Base-by-base conservation (phyloP, 1,139 yeast genomes). In the Yamadazyma blattariae region DNA sequence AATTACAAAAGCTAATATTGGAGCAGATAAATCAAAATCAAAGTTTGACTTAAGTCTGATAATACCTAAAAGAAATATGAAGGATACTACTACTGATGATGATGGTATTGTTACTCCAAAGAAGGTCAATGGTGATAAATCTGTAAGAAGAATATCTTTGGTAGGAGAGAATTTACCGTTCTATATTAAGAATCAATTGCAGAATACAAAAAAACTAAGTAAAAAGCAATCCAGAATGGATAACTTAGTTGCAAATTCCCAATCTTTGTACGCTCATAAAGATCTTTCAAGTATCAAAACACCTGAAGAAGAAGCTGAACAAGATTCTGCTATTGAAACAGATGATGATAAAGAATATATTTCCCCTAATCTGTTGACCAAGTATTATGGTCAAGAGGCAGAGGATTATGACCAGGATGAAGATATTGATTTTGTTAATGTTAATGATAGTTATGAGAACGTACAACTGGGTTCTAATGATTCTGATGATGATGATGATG, bases 341-440 rank as follows among this genome's bases (percentile, higher is more conserved):
- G 57, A 50, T 13, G 62, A 54, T 2, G 63, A 67, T 32, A 57
- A 54, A 35, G 73, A 67, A 40, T 67, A 68, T 40, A 59, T 67
- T 18, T 71, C 63, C 70, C 73, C 74, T 2, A 58, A 57, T 29
- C 67, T 63, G 67, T 48, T 67, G 34, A 61, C 68, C 8, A 54
- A 52, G 29, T 59, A 54, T 32, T 58, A 57, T 35, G 69, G 54
- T 4, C 37, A 40, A 2, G 50, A 48, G 6, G 55, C 51, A 9
- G 57, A 54, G 6, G 26, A 19, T 19, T 61, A 52, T 18, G 50
- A 43, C 3, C 39, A 42, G 6, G 47, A 41, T 10, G 59, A 51
- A 4, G 67, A 61, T 16, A 57, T 51, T 17, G 67, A 60, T 34
- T 60, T 59, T 39, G 55, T 57, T 12, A 51, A 58, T 38, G 52